phyloP scores from a whole-genome alignment of 2,329 filamentous ascomycete genomes.

The Claviceps capensis region DNA sequence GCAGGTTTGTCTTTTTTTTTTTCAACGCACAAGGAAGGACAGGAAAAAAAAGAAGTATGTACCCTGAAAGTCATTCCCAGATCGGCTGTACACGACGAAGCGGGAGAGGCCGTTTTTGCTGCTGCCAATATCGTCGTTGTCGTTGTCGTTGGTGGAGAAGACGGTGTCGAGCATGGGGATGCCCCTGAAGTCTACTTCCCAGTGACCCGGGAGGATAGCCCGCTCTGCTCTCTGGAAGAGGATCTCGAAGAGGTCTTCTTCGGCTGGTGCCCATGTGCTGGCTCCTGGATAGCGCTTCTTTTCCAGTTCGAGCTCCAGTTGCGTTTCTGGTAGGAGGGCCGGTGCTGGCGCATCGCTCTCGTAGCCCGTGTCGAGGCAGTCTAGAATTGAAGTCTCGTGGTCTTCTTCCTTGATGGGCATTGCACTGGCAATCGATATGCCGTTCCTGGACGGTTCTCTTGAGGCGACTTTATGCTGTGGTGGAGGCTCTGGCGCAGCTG shows the following conservation, averaged over 20 bases:
- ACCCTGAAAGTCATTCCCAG: conserved; percentile 24
- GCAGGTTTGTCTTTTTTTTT: background rate
- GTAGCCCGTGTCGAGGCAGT: conserved; percentile 5
- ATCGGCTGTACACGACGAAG: conserved; percentile 26
- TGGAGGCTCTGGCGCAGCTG: background rate
- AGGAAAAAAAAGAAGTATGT: background rate
- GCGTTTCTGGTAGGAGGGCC: background rate
- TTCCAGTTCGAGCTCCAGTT: conserved; percentile 28
- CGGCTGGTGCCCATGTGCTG: conserved; percentile 36
- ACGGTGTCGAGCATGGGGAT: conserved; percentile 24
- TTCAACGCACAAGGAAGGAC: background rate
- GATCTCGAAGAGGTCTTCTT: conserved; percentile 29
- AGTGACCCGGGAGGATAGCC: conserved; percentile 26
- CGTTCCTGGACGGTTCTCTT: background rate
- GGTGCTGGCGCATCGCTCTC: conserved; percentile 1
- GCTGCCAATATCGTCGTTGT: background rate
- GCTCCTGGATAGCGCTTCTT: conserved; percentile 28
- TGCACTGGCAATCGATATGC: background rate
- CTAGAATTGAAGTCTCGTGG: background rate
- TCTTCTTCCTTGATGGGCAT: conserved; percentile 4
- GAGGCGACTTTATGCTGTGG: background rate
- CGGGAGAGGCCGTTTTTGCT: conserved; percentile 12
- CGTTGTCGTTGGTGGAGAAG: conserved; percentile 19
- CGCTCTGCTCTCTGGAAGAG: conserved; percentile 27
- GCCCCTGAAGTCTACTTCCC: conserved; percentile 26